A percentile compares a stretch with the other conserved stretches of the same genome.
phyloP scores from a whole-genome alignment of 2,329 filamentous ascomycete species.

The Penicillium freii region DNA sequence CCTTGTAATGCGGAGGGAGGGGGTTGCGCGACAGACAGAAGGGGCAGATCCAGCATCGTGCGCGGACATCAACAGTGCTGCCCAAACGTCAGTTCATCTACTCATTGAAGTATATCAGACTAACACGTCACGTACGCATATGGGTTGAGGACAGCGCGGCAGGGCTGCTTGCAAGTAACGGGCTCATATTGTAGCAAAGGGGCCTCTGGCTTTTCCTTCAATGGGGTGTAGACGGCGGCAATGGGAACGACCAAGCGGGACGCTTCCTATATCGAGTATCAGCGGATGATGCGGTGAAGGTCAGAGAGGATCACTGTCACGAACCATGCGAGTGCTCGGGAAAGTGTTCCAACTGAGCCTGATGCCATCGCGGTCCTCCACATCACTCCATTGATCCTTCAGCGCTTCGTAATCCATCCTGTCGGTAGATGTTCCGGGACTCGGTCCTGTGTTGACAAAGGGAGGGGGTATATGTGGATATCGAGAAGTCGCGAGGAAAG shows the following conservation, averaged over 20 bases:
- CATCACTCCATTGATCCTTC: conserved; percentile 94
- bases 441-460: conserved; percentile 27
- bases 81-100: conserved; percentile 25
- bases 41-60: conserved; percentile 66
- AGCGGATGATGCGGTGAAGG: conserved; percentile 22
- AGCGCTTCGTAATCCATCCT: conserved; percentile 88
- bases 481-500: conserved; percentile 16
- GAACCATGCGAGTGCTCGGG: conserved; percentile 92
- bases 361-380: conserved; percentile 94
- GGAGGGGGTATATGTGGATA: conserved; percentile 23
- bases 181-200: conserved; percentile 93
- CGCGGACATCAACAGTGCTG: conserved; percentile 65
- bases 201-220: conserved; percentile 88
- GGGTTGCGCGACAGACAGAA: conserved; percentile 66
- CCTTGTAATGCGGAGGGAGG: conserved; percentile 66
- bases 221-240: conserved; percentile 88
- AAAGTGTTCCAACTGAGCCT: conserved; percentile 98
- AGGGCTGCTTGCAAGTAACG: conserved; percentile 93
- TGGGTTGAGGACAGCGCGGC: conserved; percentile 91
- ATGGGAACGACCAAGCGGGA: conserved; percentile 94
- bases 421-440: conserved; percentile 22
- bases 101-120: not conserved
- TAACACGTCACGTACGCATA: conserved; percentile 68
- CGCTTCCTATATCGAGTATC: conserved; percentile 66
- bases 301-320: conserved; percentile 30